These are phyloP conservation scores for Coemansia asiatica DNA, from an alignment of 192 early-diverging fungal genomes.

Conservation along the genomic window DNA sequence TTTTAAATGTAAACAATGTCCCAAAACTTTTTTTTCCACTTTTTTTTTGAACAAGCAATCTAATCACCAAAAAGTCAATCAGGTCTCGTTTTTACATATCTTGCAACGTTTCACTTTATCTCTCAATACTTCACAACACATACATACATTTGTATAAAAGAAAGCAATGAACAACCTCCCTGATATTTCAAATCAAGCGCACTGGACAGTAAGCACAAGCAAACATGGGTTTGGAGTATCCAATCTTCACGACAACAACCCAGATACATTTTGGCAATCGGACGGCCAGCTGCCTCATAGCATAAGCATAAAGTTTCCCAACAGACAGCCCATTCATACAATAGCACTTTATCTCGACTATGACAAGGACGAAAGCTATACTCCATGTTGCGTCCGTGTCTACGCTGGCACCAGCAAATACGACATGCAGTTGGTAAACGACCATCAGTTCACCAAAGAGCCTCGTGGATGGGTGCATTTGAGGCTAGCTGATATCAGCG, in stretches of 20 bases:
- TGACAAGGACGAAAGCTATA: slow-evolving; percentile 52
- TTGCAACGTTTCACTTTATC: background rate
- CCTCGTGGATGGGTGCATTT: slow-evolving; percentile 42
- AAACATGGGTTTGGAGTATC: slow-evolving; percentile 34
- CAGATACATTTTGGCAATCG: slow-evolving; percentile 50
- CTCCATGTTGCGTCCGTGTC: slow-evolving; percentile 34
- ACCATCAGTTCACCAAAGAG: slow-evolving; percentile 17
- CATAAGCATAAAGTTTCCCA: slow-evolving; percentile 26
- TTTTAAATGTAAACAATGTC: slow-evolving; percentile 5
- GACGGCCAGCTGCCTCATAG: slow-evolving; percentile 50
- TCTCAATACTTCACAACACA: background rate
- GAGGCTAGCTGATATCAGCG: slow-evolving; percentile 12
- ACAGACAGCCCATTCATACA: slow-evolving; percentile 27
- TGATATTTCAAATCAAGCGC: slow-evolving; percentile 19
- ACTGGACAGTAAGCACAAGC: slow-evolving; percentile 37
- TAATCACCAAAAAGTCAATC: background rate
- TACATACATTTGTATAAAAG: background rate
- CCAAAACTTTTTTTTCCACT: background rate
- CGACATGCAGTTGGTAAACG: slow-evolving; percentile 31
- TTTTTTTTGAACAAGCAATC: background rate
- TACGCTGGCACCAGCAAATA: slow-evolving; percentile 25
- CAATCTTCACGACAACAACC: slow-evolving; percentile 28
- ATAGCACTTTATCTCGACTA: slow-evolving; percentile 34
- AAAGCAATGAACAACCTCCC: slow-evolving; percentile 9
- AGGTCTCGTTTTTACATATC: background rate